A percentile compares a stretch with the other conserved stretches of the same genome.
These are phyloP conservation scores for Fusarium euwallaceae DNA, from an alignment of 2,329 filamentous ascomycete species.

Conservation along the genomic window DNA sequence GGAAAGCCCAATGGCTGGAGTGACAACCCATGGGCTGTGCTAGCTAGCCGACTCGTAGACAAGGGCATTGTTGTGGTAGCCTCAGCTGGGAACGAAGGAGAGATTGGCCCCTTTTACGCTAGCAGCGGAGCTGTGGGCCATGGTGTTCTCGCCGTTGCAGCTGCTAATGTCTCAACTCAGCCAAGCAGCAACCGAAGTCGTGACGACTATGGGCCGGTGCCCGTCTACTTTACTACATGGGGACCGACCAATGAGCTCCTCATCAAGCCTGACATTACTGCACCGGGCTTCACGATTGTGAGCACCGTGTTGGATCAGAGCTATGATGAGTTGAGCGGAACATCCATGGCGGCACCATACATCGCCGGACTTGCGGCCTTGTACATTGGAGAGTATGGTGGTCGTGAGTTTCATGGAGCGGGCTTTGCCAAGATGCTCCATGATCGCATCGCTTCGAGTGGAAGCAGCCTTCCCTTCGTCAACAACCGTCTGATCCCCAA, in stretches of 20 bases:
- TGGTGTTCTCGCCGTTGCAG: slow-evolving; percentile 53
- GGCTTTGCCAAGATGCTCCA: slow-evolving; percentile 50
- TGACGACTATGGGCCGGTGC: slow-evolving; percentile 47
- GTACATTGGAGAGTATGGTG: slow-evolving; percentile 58
- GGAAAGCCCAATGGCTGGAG: slow-evolving; percentile 55
- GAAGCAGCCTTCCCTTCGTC: slow-evolving; percentile 49
- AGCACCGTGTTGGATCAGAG: slow-evolving; percentile 60
- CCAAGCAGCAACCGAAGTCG: slow-evolving; percentile 51
- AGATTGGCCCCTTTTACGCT: slow-evolving; percentile 61
- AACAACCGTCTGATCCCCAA: slow-evolving; percentile 38
- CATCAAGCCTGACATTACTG: slow-evolving; percentile 64
- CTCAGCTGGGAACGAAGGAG: slow-evolving; percentile 65
- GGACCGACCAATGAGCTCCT: slow-evolving; percentile 65
- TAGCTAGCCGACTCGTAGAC: slow-evolving; percentile 57
- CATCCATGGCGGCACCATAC: slow-evolving; percentile 69
- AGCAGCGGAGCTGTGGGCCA: slow-evolving; percentile 51
- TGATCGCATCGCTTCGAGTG: slow-evolving; percentile 53
- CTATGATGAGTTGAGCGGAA: slow-evolving; percentile 64
- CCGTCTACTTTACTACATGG: slow-evolving; percentile 64
- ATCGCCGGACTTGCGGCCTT: slow-evolving; percentile 65
- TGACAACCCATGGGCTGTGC: slow-evolving; percentile 58
- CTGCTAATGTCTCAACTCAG: slow-evolving; percentile 59
- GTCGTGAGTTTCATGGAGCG: slow-evolving; percentile 54
- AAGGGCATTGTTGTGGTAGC: slow-evolving; percentile 64
- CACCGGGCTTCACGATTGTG: slow-evolving; percentile 63